Base-by-base conservation (phyloP, 768 basidiomycete species). In the Serendipita vermifera region DNA sequence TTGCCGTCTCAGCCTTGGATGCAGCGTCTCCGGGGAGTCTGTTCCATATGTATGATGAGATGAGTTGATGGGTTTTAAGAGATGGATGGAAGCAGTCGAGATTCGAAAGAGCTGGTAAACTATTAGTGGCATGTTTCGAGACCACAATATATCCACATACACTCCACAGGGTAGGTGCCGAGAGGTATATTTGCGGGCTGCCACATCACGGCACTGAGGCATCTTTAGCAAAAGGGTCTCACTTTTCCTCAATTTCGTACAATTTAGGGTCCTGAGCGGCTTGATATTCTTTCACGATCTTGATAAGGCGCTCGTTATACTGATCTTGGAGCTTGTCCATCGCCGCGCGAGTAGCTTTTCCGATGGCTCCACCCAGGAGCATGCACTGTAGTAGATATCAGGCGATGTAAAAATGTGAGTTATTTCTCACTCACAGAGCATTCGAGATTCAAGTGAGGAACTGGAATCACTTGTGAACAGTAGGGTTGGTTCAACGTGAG, bases 71-170 rank as follows among this genome's bases (percentile, higher is more conserved):
- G 22, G 54, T 61, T 26, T 55, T 55, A 15, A 55, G 38, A 38
- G 59, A 56, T 11, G 60, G 60, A 31, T 61, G 60, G 54, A 61
- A 61, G 46, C 60, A 61, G 29, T 61, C 60, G 3, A 61, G 58
- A 31, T 55, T 55, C 33, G 55, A 56, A 2, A 61, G 33, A 3
- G 58, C 60, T 61, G 22, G 1, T n/a, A 39, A 11, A 27, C 24
- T 14, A 9, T 36, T 11, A 27, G 31, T 24, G 29, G 31, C 36
- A 11, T 11, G 11, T 38, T 27, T 13, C 24, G 13, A 14, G 5
- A 57, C 20, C 3, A 17, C 22, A 14, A 27, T 13, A 5, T 11
- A 13, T 17, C 5, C 24, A 32, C 60, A 17, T 20, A 61, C 60
- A 54, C 4, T 59, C 33, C 5, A 61, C 54, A 7, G 60, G 60